Evolutionary conservation across 805 yeast species (phyloP), one percentile per base, ranked within the genome.

Genomic region (Brettanomyces naardenensis): DNA sequence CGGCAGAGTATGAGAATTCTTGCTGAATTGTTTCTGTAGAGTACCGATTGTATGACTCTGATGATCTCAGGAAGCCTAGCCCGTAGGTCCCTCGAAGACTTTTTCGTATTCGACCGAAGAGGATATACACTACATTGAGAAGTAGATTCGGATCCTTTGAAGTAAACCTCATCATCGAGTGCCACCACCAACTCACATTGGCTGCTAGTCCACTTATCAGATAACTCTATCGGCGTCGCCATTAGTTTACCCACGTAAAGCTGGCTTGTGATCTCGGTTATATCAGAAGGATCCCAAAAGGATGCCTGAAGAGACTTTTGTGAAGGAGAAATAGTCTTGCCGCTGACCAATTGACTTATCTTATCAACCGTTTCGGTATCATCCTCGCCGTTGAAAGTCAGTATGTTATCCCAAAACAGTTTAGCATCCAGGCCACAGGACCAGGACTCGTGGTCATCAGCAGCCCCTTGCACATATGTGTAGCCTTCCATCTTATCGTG

Each of bases 401-500:
- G 56, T 3, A 53, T 36, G 41, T 71, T 51, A 3, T 51, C 37
- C 94, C 95, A 86, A 35, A 82, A 72, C 20, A 73, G 35, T 0
- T 49, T 47, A 0, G 89, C 76, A 1, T 66, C 69, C 22, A 86
- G 55, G 0, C 67, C 61, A 4, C 70, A 64, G 0, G 80, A 71
- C 97, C 96, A 88, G 9, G 80, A 62, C 50, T 88, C 97, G 54
- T 88, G 95, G 50, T 89, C 96, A 56, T 88, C 97, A 0, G 92
- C 96, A 0, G 95, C 92, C 1, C 97, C 97, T 57, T 87, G 96
- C 1, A 87, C 83, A 52, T 88, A 88, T 0, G 68, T 58, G 45
- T 61, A 79, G 0, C 77, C 80, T 6, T 55, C 42, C 34, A 68
- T 48, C 34, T 61, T 60, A 36, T 62, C 68, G 5, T 62, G 59